A percentile compares a stretch with the other conserved stretches of the same genome.
Evolutionary conservation across 2,329 filamentous ascomycete species (phyloP).

Genomic region (Sordariomycetes sp.): DNA sequence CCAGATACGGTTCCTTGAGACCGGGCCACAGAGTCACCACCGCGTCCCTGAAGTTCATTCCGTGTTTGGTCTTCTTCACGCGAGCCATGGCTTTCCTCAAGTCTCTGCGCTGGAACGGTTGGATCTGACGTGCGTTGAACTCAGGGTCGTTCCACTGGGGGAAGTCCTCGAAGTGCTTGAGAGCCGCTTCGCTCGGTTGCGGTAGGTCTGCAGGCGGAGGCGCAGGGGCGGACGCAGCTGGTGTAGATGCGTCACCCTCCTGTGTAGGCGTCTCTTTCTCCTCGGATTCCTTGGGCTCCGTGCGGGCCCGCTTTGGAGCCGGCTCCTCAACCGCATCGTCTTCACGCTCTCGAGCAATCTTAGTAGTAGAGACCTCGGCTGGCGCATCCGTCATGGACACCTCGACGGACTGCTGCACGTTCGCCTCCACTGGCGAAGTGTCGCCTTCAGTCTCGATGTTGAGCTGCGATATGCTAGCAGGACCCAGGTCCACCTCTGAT

Average conservation of each 20-base stretch:
- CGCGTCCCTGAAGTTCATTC: slow-evolving; percentile 65
- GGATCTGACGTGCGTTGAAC: slow-evolving; percentile 41
- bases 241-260: neutral
- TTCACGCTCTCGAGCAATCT: slow-evolving; percentile 67
- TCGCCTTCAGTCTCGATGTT: slow-evolving; percentile 24
- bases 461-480: slow-evolving; percentile 27
- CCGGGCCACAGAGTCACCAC: slow-evolving; percentile 68
- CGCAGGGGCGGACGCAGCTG: slow-evolving; percentile 3
- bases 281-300: slow-evolving; percentile 44
- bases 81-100: slow-evolving; percentile 59
- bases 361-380: slow-evolving; percentile 37
- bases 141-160: slow-evolving; percentile 31
- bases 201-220: slow-evolving; percentile 10
- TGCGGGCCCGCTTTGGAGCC: slow-evolving; percentile 72
- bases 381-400: slow-evolving; percentile 46
- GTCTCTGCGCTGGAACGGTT: slow-evolving; percentile 49
- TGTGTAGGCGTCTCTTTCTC: too few relatives aligned
- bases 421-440: slow-evolving; percentile 13
- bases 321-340: slow-evolving; percentile 61
- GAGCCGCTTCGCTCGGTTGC: neutral
- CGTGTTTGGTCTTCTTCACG: slow-evolving; percentile 79
- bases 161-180: slow-evolving; percentile 18
- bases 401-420: slow-evolving; percentile 27
- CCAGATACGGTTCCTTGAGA: slow-evolving; percentile 64
- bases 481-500: slow-evolving; percentile 24